A percentile compares a stretch with the other conserved stretches of the same genome.
phyloP scores from a whole-genome alignment of 2,329 filamentous ascomycete species.

The Ophiostoma angusticollis region DNA sequence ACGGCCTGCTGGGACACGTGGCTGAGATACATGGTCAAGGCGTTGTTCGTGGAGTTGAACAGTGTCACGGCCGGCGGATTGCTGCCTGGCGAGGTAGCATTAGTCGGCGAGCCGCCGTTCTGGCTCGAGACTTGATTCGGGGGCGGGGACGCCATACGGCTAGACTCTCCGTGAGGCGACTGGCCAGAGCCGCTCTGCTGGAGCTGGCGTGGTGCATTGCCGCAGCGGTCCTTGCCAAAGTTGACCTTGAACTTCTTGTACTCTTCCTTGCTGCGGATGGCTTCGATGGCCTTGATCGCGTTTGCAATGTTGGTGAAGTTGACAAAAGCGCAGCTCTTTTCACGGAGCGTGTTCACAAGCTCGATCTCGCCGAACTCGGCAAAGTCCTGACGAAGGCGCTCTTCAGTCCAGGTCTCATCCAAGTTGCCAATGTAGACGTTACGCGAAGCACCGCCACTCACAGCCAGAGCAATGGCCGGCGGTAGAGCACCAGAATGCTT shows the following conservation, averaged over 20 bases:
- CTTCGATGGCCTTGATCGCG: slow-evolving; percentile 98
- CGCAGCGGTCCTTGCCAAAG: slow-evolving; percentile 96
- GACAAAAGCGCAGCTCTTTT: slow-evolving; percentile 99
- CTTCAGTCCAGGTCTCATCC: slow-evolving; percentile 94
- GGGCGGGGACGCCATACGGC: slow-evolving; percentile 45
- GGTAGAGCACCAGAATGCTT: slow-evolving; percentile 96
- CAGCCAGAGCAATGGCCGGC: slow-evolving; percentile 87
- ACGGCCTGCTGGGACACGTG: slow-evolving; percentile 64
- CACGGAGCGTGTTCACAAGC: slow-evolving; percentile 85
- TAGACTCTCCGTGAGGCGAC: slow-evolving; percentile 52
- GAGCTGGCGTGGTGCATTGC: slow-evolving; percentile 85
- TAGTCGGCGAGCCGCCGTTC: slow-evolving; percentile 43
- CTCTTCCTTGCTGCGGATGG: slow-evolving; percentile 84
- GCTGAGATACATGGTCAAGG: slow-evolving; percentile 83
- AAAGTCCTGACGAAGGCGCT: slow-evolving; percentile 90
- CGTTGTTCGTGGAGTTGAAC: slow-evolving; percentile 75
- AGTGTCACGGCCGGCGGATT: slow-evolving; percentile 48
- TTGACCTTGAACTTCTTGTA: slow-evolving; percentile 99
- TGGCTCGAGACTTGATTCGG: slow-evolving; percentile 48
- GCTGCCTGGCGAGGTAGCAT: slow-evolving; percentile 24
- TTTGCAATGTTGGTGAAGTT: slow-evolving; percentile 99
- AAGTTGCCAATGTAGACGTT: slow-evolving; percentile 98
- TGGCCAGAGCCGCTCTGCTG: slow-evolving; percentile 35
- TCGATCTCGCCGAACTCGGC: slow-evolving; percentile 97
- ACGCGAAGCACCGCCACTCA: slow-evolving; percentile 91